phyloP scores from a whole-genome alignment of 306 rosid species.

The Luffa acutangula region DNA sequence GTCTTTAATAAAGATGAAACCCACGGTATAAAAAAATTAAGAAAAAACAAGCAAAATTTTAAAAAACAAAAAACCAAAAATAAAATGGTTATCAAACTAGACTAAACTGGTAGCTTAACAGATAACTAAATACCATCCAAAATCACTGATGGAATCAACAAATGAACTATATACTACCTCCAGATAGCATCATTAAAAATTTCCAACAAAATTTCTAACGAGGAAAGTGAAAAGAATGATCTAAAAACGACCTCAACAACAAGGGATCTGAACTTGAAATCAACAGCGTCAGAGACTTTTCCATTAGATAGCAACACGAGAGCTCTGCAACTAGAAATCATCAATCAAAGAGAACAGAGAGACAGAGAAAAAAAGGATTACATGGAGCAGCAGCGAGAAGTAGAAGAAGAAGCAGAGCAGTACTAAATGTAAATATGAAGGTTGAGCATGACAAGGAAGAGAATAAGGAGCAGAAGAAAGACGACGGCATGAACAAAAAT shows the following conservation, averaged over 20 bases:
- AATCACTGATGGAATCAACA: too few relatives aligned
- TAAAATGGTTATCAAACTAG: too few relatives aligned
- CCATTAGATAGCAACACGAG: not conserved
- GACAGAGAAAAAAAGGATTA: not conserved
- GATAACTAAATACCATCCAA: too few relatives aligned
- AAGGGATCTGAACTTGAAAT: not conserved
- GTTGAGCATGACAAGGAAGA: conserved; percentile 61
- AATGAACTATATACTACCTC: too few relatives aligned
- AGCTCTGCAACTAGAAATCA: not conserved
- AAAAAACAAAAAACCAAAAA: too few relatives aligned
- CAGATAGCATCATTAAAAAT: not conserved
- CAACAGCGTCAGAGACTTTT: not conserved
- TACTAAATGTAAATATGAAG: conserved; percentile 50
- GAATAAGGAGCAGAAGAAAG: conserved; percentile 57
- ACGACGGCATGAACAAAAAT: conserved; percentile 77
- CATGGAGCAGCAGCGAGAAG: not conserved
- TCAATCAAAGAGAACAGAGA: not conserved
- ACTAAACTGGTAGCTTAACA: too few relatives aligned
- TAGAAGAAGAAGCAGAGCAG: not conserved
- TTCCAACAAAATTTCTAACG: not conserved
- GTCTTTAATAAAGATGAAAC: too few relatives aligned
- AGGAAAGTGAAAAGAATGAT: not conserved
- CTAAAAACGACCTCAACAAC: not conserved
- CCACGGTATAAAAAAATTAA: too few relatives aligned
- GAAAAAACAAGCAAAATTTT: too few relatives aligned